Base-by-base conservation (phyloP, 2,329 filamentous ascomycete species). In the Stemphylium vesicarium region DNA sequence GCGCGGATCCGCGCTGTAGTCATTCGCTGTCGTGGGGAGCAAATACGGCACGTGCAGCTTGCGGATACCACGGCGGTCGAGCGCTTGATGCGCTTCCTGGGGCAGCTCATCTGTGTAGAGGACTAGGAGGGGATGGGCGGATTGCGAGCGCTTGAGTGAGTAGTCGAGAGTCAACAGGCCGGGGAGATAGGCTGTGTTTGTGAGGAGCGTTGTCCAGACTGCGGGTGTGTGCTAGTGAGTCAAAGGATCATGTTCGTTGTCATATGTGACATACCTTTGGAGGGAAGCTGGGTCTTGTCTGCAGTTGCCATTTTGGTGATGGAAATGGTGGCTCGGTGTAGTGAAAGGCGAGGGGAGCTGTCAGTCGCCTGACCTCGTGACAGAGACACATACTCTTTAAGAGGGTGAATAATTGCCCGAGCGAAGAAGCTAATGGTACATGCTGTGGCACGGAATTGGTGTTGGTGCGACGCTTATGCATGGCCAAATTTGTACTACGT, bases 141-240 rank as follows among this genome's bases (percentile, higher is more conserved):
- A 96, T 49, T 83, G 83, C n/a, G 89, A 88, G 15, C 79, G 74
- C 67, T 86, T 87, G 64, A 96, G 85, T 40, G 89, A 91, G 77
- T 89, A 85, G 71, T 92, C 84, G 56, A 96, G 88, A 1, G 90
- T 91, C 46, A 96, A 81, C 46, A 96, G 87, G 43, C 92, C 92
- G 3, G 89, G 83, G 57, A 96, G 86, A 76, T 96, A 96, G 66
- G 83, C 82, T 42, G 85, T 86, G 77, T 95, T 96, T 55, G 92
- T 96, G 73, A 96, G 92, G 64, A 96, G 83, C 12, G 88, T 90
- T 22, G 90, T 91, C 91, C 91, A 96, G 73, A 94, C 91, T 90
- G 44, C 20, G 20, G 3, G 33, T 8, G 22, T 24, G 22, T 24
- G 22, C 22, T 24, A 7, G 22, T 24, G 22, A 24, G 22, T 24